Percentiles rank a stretch among this genome's conserved stretches.
Conservation (phyloP, 1,284 basidiomycete species). For the Lignosus rhinocerotis region DNA sequence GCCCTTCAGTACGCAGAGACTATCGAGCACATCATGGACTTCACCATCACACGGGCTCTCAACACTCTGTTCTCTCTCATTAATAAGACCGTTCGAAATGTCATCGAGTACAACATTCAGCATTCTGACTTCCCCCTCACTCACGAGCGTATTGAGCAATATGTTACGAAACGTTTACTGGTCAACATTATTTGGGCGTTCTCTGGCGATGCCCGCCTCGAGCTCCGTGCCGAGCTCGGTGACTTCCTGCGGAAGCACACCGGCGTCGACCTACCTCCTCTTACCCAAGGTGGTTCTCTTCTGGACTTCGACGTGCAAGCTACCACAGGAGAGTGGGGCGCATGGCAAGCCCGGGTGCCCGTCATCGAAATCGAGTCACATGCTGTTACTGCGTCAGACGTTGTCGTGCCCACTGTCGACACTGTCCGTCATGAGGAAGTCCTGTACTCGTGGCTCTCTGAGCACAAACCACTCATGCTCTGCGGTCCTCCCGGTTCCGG, state of each 20-base stretch:
- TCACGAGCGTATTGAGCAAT: slow-evolving; percentile 84
- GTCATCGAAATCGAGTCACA: slow-evolving; percentile 97
- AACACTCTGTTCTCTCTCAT: slow-evolving; percentile 96
- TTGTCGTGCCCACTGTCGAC: slow-evolving; percentile 98
- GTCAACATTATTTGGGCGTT: slow-evolving; percentile 98
- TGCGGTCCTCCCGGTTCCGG: slow-evolving; percentile 99
- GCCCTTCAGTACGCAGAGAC: slow-evolving; percentile 81
- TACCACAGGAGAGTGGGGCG: slow-evolving; percentile 81
- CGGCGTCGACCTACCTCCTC: slow-evolving; percentile 85
- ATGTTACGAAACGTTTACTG: slow-evolving; percentile 88
- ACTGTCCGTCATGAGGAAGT: slow-evolving; percentile 99
- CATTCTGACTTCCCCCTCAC: slow-evolving; percentile 94
- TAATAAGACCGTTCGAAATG: slow-evolving; percentile 93
- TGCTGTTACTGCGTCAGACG: slow-evolving; percentile 91
- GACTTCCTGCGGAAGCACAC: slow-evolving; percentile 85
- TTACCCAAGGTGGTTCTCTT: slow-evolving; percentile 77
- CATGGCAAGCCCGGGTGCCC: slow-evolving; percentile 93
- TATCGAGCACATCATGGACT: slow-evolving; percentile 98
- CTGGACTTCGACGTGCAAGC: slow-evolving; percentile 97
- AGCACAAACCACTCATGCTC: slow-evolving; percentile 98
- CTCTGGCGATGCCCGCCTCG: slow-evolving; percentile 92
- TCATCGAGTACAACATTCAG: slow-evolving; percentile 93
- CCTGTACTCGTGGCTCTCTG: slow-evolving; percentile 97
- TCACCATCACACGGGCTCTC: slow-evolving; percentile 88
- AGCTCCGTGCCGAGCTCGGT: slow-evolving; percentile 88